These are phyloP conservation scores for Aegilops sharonensis DNA, from an alignment of 176 grass and related monocot genomes.

Conservation along the genomic window DNA sequence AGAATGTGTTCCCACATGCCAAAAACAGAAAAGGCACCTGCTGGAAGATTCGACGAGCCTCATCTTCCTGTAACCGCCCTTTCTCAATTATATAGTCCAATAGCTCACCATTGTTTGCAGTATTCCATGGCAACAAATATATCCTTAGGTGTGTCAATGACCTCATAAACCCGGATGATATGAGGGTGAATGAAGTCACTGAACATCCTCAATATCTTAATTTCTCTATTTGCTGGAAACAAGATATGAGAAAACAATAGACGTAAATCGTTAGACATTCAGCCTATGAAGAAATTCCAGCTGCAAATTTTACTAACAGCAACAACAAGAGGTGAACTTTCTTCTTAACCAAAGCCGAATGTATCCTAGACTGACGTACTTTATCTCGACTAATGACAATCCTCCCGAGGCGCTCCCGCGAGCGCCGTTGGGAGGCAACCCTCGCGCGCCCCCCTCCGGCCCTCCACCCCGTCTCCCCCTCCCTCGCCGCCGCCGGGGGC, in stretches of 20 bases:
- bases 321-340: conserved; percentile 1
- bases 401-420: too few relatives aligned
- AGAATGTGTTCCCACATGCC: not conserved
- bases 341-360: not conserved
- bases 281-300: not conserved
- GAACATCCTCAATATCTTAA: conserved; percentile 91
- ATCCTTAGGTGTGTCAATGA: conserved; percentile 60
- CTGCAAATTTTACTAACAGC: conserved; percentile 11
- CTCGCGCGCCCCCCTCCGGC: too few relatives aligned
- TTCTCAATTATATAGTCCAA: conserved; percentile 93
- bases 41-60: conserved; percentile 86
- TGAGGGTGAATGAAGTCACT: conserved; percentile 78
- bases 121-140: conserved; percentile 95
- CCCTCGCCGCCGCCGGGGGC: too few relatives aligned
- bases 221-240: conserved; percentile 80
- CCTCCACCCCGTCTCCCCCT: too few relatives aligned
- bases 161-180: conserved; percentile 47
- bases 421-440: too few relatives aligned
- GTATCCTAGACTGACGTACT: not conserved
- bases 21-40: conserved; percentile 48
- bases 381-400: not conserved
- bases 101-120: conserved; percentile 73
- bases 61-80: conserved; percentile 72
- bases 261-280: not conserved
- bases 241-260: not conserved